Conservation (phyloP, 257 asterid species). For the Nicotiana paniculata region DNA sequence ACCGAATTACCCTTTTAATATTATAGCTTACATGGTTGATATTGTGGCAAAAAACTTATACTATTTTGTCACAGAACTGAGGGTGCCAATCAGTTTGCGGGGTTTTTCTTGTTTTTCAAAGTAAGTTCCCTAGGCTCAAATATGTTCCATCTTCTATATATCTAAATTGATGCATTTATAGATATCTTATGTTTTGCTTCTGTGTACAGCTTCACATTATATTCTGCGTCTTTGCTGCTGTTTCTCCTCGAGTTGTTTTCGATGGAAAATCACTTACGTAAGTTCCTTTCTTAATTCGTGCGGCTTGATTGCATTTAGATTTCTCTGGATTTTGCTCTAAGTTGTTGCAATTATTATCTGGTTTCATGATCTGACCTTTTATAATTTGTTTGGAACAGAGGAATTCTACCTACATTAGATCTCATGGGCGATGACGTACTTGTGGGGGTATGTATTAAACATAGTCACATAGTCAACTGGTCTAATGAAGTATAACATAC, state of each 20-base stretch:
- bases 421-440: conserved; percentile 62
- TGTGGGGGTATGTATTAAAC: conserved; percentile 71
- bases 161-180: not conserved
- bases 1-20: no score
- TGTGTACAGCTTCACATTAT: conserved; percentile 73
- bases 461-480: not conserved
- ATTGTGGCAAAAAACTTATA: not conserved
- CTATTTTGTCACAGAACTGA: conserved; percentile 52
- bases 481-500: no score
- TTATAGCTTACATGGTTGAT: not conserved
- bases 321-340: not conserved
- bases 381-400: conserved; percentile 45
- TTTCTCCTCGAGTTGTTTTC: conserved; percentile 95
- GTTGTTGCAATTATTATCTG: not conserved
- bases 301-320: not conserved
- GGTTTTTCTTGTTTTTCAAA: conserved; percentile 86
- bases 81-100: conserved; percentile 73
- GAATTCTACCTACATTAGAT: conserved; percentile 89
- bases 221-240: conserved; percentile 87
- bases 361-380: conserved; percentile 2
- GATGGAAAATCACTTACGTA: conserved; percentile 92
- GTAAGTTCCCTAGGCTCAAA: conserved; percentile 20
- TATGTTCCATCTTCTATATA: no score
- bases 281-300: not conserved
- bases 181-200: conserved; percentile 8